A percentile compares a stretch with the other conserved stretches of the same genome.
Evolutionary conservation across 108 stramenopile genomes (phyloP).

Genomic region (Cyclotella sp.): DNA sequence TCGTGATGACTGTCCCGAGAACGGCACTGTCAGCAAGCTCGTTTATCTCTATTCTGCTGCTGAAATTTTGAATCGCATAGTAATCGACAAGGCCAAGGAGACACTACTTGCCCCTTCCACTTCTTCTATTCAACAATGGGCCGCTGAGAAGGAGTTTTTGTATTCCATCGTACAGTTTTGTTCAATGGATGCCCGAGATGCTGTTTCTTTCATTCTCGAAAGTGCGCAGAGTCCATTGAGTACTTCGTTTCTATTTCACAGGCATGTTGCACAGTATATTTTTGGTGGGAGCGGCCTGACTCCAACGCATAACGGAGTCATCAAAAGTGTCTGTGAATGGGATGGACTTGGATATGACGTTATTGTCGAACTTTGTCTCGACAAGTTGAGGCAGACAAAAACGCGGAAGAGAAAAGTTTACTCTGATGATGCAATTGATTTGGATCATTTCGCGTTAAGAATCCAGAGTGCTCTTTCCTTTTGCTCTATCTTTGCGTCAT

Average conservation of each 20-base stretch:
- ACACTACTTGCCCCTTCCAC: neutral
- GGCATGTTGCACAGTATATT: slow-evolving; percentile 23
- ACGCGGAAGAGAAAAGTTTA: slow-evolving; percentile 3
- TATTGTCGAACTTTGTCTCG: slow-evolving; percentile 34
- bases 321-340: neutral
- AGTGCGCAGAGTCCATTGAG: neutral
- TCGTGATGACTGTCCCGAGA: neutral
- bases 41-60: slow-evolving; percentile 41
- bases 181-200: slow-evolving; percentile 27
- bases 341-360: slow-evolving; percentile 23
- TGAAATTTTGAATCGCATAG: slow-evolving; percentile 28
- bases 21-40: slow-evolving; percentile 20
- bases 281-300: slow-evolving; percentile 23
- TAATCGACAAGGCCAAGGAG: slow-evolving; percentile 26
- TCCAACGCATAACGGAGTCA: slow-evolving; percentile 6
- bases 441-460: neutral
- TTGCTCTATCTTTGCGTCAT: slow-evolving; percentile 37
- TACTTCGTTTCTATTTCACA: slow-evolving; percentile 26
- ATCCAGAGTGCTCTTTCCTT: slow-evolving; percentile 31
- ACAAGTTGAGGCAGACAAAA: slow-evolving; percentile 28
- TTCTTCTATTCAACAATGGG: slow-evolving; percentile 1
- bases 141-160: slow-evolving; percentile 18
- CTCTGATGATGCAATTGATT: neutral
- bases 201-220: slow-evolving; percentile 33
- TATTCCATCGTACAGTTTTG: slow-evolving; percentile 38